Percentiles rank a stretch among this genome's conserved stretches.
Evolutionary conservation across 495 filamentous ascomycete species (phyloP).

Genomic region (Penicillium argentinense): DNA sequence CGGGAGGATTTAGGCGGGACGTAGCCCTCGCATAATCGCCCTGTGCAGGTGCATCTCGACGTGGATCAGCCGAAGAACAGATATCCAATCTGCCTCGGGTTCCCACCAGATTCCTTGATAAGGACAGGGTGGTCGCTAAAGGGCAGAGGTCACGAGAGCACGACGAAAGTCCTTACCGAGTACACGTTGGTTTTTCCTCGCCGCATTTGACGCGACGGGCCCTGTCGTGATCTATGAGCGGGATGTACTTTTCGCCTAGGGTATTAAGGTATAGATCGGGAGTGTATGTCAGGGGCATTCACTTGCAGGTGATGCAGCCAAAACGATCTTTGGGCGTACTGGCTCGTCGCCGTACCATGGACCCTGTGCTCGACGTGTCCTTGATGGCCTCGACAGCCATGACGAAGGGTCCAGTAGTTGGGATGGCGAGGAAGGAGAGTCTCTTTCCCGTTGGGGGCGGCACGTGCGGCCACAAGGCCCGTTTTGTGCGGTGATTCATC

Average conservation of each 20-base stretch:
- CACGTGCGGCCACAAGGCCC: too few species aligned
- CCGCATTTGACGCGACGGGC: constrained; percentile 34
- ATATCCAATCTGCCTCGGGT: too few species aligned
- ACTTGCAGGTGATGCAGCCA: constrained; percentile 38
- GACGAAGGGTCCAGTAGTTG: not conserved
- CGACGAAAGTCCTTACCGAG: constrained; percentile 12
- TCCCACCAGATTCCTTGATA: too few species aligned
- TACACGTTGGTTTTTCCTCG: constrained; percentile 27
- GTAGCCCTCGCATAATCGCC: constrained; percentile 39
- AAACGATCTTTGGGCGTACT: constrained; percentile 32
- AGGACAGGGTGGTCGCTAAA: too few species aligned
- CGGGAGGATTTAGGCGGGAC: not conserved
- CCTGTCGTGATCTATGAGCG: too few species aligned
- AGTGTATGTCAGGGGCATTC: constrained; percentile 1
- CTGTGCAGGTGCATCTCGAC: constrained; percentile 32
- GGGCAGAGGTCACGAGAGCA: not conserved
- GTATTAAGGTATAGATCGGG: not conserved
- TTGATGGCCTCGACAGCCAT: not conserved
- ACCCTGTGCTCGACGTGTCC: not conserved
- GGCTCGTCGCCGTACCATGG: constrained; percentile 15
- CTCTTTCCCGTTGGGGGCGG: not conserved
- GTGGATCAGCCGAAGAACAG: not conserved
- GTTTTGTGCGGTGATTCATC: too few species aligned
- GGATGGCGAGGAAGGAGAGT: too few species aligned
- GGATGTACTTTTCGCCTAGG: too few species aligned